Evolutionary conservation across 768 basidiomycete genomes (phyloP).

Genomic region (Kwoniella dejecticola): DNA sequence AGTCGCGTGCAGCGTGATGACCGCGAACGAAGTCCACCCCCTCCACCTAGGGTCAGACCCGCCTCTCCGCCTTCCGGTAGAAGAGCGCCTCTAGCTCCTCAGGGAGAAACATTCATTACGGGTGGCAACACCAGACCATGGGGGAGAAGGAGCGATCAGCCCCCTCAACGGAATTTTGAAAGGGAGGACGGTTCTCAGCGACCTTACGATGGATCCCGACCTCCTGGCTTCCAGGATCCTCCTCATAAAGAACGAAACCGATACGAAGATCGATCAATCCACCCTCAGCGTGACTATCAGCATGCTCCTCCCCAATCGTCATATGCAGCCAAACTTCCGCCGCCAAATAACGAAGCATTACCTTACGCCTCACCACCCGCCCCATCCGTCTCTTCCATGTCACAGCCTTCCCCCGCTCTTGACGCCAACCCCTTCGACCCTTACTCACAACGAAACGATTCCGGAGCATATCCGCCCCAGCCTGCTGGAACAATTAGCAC

Average conservation of each 20-base stretch:
- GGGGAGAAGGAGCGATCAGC: not conserved
- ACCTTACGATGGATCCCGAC: not conserved
- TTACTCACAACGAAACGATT: too few species aligned
- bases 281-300: not conserved
- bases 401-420: not conserved
- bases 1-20: not conserved
- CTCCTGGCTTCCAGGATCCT: too few species aligned
- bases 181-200: not conserved
- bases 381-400: not conserved
- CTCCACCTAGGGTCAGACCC: not conserved
- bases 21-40: slow-evolving; percentile 1
- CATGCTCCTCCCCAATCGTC: slow-evolving; percentile 1
- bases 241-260: not conserved
- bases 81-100: slow-evolving; percentile 11
- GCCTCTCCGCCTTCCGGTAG: not conserved
- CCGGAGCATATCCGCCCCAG: too few species aligned
- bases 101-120: slow-evolving; percentile 12
- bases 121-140: not conserved
- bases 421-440: not conserved
- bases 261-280: not conserved
- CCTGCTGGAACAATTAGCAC: too few species aligned
- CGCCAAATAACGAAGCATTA: slow-evolving; percentile 1
- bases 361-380: not conserved
- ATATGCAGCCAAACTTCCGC: slow-evolving; percentile 12
- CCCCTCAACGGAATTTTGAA: not conserved